Evolutionary conservation across 768 basidiomycete genomes (phyloP).

Genomic region (Mycena capillaripes): DNA sequence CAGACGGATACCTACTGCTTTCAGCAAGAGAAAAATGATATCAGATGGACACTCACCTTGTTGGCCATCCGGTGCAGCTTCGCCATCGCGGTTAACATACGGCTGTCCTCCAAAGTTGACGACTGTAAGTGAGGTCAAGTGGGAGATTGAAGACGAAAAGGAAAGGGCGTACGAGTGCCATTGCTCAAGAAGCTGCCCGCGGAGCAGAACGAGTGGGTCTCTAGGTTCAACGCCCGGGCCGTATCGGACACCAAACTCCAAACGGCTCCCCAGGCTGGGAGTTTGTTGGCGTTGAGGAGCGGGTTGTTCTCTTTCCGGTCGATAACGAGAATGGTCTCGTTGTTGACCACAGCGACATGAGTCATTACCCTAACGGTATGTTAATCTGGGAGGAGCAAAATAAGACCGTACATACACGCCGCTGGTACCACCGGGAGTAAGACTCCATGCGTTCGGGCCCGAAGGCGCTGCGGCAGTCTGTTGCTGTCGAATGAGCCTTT

Average conservation of each 20-base stretch:
- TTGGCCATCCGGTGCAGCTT: slow-evolving; percentile 28
- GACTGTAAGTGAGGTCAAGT: background rate
- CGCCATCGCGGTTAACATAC: slow-evolving; percentile 21
- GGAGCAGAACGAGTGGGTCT: slow-evolving; percentile 31
- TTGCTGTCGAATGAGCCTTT: background rate
- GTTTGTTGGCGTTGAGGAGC: slow-evolving; percentile 9
- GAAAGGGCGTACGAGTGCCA: slow-evolving; percentile 51
- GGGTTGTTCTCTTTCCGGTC: slow-evolving; percentile 33
- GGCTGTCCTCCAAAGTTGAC: slow-evolving; percentile 30
- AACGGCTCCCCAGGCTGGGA: slow-evolving; percentile 30
- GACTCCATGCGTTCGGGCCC: slow-evolving; percentile 22
- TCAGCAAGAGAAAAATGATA: background rate
- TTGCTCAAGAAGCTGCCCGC: slow-evolving; percentile 57
- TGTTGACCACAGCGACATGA: slow-evolving; percentile 28
- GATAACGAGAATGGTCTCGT: slow-evolving; percentile 30
- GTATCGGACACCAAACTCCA: slow-evolving; percentile 26
- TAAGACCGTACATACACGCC: slow-evolving; percentile 17
- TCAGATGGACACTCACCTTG: slow-evolving; percentile 2
- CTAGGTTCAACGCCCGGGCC: slow-evolving; percentile 11
- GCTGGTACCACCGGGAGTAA: slow-evolving; percentile 28
- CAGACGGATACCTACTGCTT: slow-evolving; percentile 19
- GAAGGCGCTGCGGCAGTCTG: slow-evolving; percentile 17
- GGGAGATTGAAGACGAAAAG: background rate
- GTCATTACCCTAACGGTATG: slow-evolving; percentile 25
- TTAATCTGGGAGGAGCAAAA: background rate